phyloP scores from a whole-genome alignment of 1,139 yeast genomes.

The Blastobotrys niveus region DNA sequence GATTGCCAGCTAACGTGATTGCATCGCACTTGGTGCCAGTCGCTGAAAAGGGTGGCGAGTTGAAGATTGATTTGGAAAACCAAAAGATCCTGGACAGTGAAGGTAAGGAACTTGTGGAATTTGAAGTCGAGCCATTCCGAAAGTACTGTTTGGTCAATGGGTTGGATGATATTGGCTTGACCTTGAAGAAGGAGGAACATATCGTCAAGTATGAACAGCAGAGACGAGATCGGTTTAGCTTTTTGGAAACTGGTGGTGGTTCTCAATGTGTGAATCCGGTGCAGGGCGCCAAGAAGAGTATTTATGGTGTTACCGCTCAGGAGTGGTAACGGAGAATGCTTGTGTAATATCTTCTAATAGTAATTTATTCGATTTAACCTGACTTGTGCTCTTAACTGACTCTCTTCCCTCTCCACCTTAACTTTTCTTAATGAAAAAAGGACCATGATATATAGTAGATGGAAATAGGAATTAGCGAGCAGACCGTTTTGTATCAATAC shows the following conservation, averaged over 20 bases:
- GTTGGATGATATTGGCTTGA: slow-evolving; percentile 92
- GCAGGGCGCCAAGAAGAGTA: slow-evolving; percentile 62
- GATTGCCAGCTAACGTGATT: slow-evolving; percentile 73
- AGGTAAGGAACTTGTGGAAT: slow-evolving; percentile 69
- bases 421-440: too few species aligned
- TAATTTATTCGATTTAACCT: too few species aligned
- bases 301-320: slow-evolving; percentile 64
- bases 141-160: slow-evolving; percentile 93
- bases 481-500: too few species aligned
- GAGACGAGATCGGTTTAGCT: slow-evolving; percentile 76
- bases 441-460: too few species aligned
- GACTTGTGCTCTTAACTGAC: too few species aligned
- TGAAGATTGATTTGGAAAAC: slow-evolving; percentile 78
- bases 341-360: background rate
- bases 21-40: slow-evolving; percentile 66
- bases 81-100: slow-evolving; percentile 63
- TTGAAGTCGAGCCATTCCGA: slow-evolving; percentile 85
- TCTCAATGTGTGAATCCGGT: slow-evolving; percentile 52
- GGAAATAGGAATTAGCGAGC: too few species aligned
- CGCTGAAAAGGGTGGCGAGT: slow-evolving; percentile 63
- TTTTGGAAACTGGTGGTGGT: slow-evolving; percentile 84
- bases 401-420: too few species aligned
- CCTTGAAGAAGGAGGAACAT: slow-evolving; percentile 79
- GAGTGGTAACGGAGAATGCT: slow-evolving; percentile 54
- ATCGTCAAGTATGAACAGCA: slow-evolving; percentile 66